Conservation (phyloP, 306 rosid genomes). For the Medicago lupulina region DNA sequence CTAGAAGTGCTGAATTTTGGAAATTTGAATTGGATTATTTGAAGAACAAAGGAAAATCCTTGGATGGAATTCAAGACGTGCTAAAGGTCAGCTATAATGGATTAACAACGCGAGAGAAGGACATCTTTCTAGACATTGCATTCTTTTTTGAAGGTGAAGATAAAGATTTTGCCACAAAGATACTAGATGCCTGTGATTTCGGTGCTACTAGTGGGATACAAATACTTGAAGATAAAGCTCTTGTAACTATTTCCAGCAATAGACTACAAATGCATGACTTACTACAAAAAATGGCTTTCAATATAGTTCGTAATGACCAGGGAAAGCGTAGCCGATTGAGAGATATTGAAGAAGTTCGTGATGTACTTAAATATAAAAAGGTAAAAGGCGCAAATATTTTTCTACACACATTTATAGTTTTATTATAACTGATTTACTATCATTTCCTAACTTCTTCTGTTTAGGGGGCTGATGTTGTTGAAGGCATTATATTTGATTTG, state of each 20-base stretch:
- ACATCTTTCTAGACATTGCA: slow-evolving; percentile 41
- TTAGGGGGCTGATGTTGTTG: background rate
- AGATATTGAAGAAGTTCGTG: background rate
- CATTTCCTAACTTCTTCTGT: too few relatives aligned
- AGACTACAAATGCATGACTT: slow-evolving; percentile 41
- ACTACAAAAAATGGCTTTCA: slow-evolving; percentile 29
- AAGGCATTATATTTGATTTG: slow-evolving; percentile 25
- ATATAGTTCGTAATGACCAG: background rate
- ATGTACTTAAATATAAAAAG: background rate
- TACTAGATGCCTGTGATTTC: slow-evolving; percentile 19
- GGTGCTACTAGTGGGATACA: background rate
- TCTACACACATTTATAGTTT: too few relatives aligned
- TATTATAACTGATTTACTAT: too few relatives aligned
- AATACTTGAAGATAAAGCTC: slow-evolving; percentile 8
- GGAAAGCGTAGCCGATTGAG: background rate
- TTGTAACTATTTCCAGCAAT: background rate
- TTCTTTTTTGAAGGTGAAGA: slow-evolving; percentile 12
- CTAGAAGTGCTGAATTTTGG: slow-evolving; percentile 17
- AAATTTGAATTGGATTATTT: background rate
- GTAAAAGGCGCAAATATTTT: background rate
- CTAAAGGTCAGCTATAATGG: slow-evolving; percentile 36
- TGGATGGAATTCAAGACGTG: background rate
- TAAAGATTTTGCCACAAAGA: background rate
- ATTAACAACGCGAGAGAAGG: background rate
- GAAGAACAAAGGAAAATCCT: background rate